Evolutionary conservation across 768 basidiomycete species (phyloP).

Genomic region (Amanita jacksonii): DNA sequence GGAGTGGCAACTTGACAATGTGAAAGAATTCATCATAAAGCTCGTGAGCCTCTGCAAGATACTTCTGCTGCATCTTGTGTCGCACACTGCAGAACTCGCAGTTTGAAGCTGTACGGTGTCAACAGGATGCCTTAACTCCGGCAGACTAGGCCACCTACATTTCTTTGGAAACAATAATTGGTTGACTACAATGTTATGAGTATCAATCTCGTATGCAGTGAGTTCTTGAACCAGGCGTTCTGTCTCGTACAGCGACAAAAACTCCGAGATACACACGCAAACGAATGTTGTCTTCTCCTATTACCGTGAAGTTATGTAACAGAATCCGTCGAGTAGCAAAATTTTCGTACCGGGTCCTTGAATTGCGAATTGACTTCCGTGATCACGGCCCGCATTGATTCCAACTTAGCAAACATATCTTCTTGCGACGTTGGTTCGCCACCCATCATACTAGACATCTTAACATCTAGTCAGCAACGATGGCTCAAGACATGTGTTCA

Average conservation of each 20-base stretch:
- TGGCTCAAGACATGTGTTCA: not conserved
- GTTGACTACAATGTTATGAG: slow-evolving; percentile 98
- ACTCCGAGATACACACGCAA: slow-evolving; percentile 98
- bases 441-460: slow-evolving; percentile 97
- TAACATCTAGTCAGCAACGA: slow-evolving; percentile 2
- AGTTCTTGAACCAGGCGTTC: slow-evolving; percentile 96
- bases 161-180: slow-evolving; percentile 91
- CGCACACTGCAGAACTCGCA: slow-evolving; percentile 95
- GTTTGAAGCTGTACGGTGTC: slow-evolving; percentile 55
- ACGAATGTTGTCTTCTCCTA: slow-evolving; percentile 99
- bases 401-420: slow-evolving; percentile 98
- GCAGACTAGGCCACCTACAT: slow-evolving; percentile 36
- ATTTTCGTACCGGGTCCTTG: slow-evolving; percentile 83
- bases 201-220: slow-evolving; percentile 92
- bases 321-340: not conserved
- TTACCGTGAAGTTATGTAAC: not conserved
- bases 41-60: slow-evolving; percentile 91
- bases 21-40: slow-evolving; percentile 99
- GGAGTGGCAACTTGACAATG: slow-evolving; percentile 84
- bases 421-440: slow-evolving; percentile 85
- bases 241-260: slow-evolving; percentile 96
- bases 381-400: slow-evolving; percentile 93
- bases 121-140: not conserved
- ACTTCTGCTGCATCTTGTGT: slow-evolving; percentile 98
- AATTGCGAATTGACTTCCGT: slow-evolving; percentile 99